Base-by-base conservation (phyloP, 1,284 basidiomycete species). In the Apiotrichum sp. region DNA sequence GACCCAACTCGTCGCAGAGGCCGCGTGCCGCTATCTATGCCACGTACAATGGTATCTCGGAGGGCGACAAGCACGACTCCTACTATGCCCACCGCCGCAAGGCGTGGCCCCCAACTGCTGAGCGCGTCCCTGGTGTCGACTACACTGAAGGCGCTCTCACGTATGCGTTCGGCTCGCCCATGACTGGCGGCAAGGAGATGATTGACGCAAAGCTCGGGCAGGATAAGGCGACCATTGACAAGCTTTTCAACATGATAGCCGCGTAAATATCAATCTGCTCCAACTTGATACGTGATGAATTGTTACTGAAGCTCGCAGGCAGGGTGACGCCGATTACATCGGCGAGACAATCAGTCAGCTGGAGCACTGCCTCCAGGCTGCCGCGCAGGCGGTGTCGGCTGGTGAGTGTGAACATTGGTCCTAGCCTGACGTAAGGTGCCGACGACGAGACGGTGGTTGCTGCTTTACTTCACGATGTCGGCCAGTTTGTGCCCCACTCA, bases 381-480 rank as follows among this genome's bases (percentile, higher is more conserved):
- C 62, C 10, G 69, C 68, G 3, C 47, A 55, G 42, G 47, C 59
- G 14, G 29, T 10, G 9, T 8, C 42, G 11, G 51, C 50, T 8
- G 54, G 58, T 51, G 42, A 41, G 46, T 40, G n/a, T 6, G 6
- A 38, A 38, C 7, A 38, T 22, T 22, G 36, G 11, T 38, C 42
- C 10, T 16, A 16, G 34, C 22, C 53, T 58, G 53, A 55, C 46
- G 13, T 31, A 57, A 35, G 68, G 66, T 33, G 65, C 68, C 22
- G 67, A 73, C 52, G 62, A 64, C 9, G 57, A 53, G 29, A 71
- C 70, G 2, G 47, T 71, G n/a, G 53, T 66, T 41, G 71, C 70
- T n/a, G 70, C 71, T 4, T 62, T 72, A 14, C 56, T 73, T 11
- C 71, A 73, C 56, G 71, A 73, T 49, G 59, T 73, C 33, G 71